These are phyloP conservation scores for Pleurotus giganteus DNA, from an alignment of 768 basidiomycete genomes.

Conservation along the genomic window DNA sequence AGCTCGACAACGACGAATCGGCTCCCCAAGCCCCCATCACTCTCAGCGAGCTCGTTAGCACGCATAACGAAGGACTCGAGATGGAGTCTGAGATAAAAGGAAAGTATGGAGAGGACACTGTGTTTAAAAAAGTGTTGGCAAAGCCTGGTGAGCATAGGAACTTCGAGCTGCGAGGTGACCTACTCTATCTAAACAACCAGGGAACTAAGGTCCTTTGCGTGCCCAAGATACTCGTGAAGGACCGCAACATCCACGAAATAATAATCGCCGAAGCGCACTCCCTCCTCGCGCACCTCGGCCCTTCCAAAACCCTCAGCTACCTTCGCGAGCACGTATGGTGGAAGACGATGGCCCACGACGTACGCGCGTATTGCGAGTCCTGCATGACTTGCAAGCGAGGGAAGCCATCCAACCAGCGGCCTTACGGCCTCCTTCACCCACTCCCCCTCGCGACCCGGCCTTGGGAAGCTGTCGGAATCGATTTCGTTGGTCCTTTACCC, in stretches of 20 bases:
- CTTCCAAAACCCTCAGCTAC: conserved; percentile 26
- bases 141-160: conserved; percentile 16
- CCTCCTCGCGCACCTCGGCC: conserved; percentile 27
- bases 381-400: conserved; percentile 12
- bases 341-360: conserved; percentile 23
- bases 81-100: conserved; percentile 9
- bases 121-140: conserved; percentile 17
- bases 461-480: conserved; percentile 26
- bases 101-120: conserved; percentile 17
- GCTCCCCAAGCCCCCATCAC: not conserved
- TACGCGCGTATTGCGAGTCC: conserved; percentile 25
- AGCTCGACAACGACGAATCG: not conserved
- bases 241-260: conserved; percentile 19
- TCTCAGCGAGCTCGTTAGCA: not conserved
- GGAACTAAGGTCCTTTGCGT: conserved; percentile 15
- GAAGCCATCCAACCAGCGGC: conserved; percentile 16
- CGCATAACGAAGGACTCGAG: conserved; percentile 8
- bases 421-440: conserved; percentile 11
- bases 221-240: conserved; percentile 12
- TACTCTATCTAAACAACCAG: conserved; percentile 15
- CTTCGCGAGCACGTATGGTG: conserved; percentile 21
- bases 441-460: conserved; percentile 20
- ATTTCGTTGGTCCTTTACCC: conserved; percentile 29
- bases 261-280: conserved; percentile 25
- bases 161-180: conserved; percentile 13